Evolutionary conservation across 768 basidiomycete species (phyloP).

Genomic region (Crassisporium funariophilum): DNA sequence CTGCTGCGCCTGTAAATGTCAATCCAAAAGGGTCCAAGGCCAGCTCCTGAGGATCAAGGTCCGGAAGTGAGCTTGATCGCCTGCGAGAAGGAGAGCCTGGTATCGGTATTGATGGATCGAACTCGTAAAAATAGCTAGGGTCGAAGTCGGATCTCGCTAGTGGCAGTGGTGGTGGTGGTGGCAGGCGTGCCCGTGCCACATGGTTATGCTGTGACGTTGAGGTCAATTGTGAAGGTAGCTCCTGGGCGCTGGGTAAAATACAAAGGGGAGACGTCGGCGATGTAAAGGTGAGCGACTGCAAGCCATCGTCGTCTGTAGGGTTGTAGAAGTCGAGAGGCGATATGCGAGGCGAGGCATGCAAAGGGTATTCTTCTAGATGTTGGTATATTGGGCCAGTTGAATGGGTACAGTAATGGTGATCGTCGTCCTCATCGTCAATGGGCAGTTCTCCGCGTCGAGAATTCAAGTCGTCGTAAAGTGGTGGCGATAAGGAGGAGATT

Average conservation of each 20-base stretch:
- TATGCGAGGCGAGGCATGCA: background rate
- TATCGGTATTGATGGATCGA: conserved; percentile 1
- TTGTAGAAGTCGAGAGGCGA: background rate
- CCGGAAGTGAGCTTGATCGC: conserved; percentile 17
- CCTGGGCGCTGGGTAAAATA: too few relatives aligned
- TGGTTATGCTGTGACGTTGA: too few relatives aligned
- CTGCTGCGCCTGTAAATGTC: background rate
- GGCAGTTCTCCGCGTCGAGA: conserved; percentile 2
- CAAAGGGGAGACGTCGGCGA: background rate
- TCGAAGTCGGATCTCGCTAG: too few relatives aligned
- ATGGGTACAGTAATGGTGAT: conserved; percentile 8
- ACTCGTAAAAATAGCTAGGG: conserved; percentile 3
- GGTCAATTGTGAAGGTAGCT: too few relatives aligned
- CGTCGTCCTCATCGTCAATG: conserved; percentile 7
- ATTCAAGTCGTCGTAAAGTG: conserved; percentile 10
- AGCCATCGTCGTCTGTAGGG: conserved; percentile 7
- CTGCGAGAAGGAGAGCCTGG: conserved; percentile 23
- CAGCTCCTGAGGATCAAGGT: conserved; percentile 11
- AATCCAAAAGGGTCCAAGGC: conserved; percentile 1
- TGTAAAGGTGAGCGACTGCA: conserved; percentile 1
- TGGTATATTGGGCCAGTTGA: conserved; percentile 5
- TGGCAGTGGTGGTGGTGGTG: conserved; percentile 4
- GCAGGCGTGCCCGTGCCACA: too few relatives aligned
- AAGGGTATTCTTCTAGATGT: conserved; percentile 22
- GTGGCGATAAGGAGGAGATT: conserved; percentile 15